Evolutionary conservation across 129 eudicot genomes (phyloP), one percentile per base, ranked within the genome.

Genomic region (Saposhnikovia divaricata): DNA sequence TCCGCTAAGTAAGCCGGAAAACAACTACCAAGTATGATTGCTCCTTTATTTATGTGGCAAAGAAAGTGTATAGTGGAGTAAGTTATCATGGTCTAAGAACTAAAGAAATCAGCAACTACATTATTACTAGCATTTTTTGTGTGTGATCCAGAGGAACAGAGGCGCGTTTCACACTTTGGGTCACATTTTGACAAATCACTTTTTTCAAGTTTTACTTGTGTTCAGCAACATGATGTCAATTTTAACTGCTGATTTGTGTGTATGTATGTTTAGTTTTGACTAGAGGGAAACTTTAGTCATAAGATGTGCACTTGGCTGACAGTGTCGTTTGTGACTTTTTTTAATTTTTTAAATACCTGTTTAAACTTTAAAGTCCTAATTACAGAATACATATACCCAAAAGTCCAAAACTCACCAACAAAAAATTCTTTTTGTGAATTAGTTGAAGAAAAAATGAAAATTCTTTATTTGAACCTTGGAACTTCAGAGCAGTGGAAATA

Each of bases 191-290:
- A 68, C 73, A 4, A 68, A 13, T 68, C 73, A 68, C 10, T 68
- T 34, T 31, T 68, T 15, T 68, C 73, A 68, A 31, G 73, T 68
- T 68, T 68, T 31, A 68, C 73, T 68, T 68, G 73, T 68, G 73
- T 68, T 68, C 11, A 65, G 73, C 5, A 68, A 31, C 42, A 27
- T 68, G 43, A 68, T 68, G 69, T 61, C 69, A 61, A 23, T 61
- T 61, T 61, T n/a, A 9, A 61, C 25, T n/a, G 73, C 37, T 68
- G 73, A 68, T 27, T 66, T 11, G 37, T 51, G 9, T 51, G 21
- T 14, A 15, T 15, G 21, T 21, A 15, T 57, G 69, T 61, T n/a
- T 3, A n/a, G 34, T 61, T 61, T 25, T 61, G 69, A 61, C 69
- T 2, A n/a, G 14, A 3, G 34, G 15, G 15, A 25, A n/a, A 61